phyloP scores from a whole-genome alignment of 202 grass and related monocot genomes.

The Saccharum hybrid region DNA sequence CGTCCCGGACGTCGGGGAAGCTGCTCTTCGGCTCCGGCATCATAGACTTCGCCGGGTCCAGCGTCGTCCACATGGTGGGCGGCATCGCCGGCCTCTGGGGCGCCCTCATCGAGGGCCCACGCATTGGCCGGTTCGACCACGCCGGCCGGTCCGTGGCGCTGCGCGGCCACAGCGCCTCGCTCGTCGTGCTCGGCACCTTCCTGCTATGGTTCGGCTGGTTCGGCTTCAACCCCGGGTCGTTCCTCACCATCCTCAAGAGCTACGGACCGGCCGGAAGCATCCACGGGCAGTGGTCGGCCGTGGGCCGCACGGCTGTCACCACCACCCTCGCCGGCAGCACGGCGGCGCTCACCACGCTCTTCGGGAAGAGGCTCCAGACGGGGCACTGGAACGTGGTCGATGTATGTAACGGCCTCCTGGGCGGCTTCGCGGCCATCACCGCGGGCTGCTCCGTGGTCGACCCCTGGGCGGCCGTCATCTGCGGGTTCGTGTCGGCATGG shows the following conservation, averaged over 20 bases:
- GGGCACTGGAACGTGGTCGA: conserved; percentile 76
- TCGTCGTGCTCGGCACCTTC: conserved; percentile 84
- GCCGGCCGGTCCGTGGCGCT: conserved; percentile 45
- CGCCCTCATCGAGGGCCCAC: conserved; percentile 73
- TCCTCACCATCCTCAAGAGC: conserved; percentile 62
- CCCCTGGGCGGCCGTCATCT: conserved; percentile 72
- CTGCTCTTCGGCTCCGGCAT: conserved; percentile 65
- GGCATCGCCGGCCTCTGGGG: conserved; percentile 78
- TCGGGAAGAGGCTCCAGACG: conserved; percentile 65
- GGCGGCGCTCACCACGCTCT: conserved; percentile 73
- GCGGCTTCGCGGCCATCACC: conserved; percentile 74
- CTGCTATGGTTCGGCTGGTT: conserved; percentile 83
- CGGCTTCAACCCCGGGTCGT: conserved; percentile 80
- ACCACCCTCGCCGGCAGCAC: conserved; percentile 89
- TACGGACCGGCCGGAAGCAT: conserved; percentile 56
- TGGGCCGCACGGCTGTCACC: conserved; percentile 91
- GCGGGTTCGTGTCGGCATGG: conserved; percentile 77
- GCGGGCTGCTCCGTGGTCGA: conserved; percentile 66
- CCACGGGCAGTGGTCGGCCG: conserved; percentile 92
- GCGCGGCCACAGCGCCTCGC: conserved; percentile 67
- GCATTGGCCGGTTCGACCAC: conserved; percentile 65
- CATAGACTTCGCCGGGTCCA: conserved; percentile 80
- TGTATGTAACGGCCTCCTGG: conserved; percentile 84
- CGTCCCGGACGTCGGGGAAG: conserved; percentile 39
- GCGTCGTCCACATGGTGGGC: conserved; percentile 80